Conservation (phyloP, 805 yeast species). For the Spathaspora hagerdaliae region DNA sequence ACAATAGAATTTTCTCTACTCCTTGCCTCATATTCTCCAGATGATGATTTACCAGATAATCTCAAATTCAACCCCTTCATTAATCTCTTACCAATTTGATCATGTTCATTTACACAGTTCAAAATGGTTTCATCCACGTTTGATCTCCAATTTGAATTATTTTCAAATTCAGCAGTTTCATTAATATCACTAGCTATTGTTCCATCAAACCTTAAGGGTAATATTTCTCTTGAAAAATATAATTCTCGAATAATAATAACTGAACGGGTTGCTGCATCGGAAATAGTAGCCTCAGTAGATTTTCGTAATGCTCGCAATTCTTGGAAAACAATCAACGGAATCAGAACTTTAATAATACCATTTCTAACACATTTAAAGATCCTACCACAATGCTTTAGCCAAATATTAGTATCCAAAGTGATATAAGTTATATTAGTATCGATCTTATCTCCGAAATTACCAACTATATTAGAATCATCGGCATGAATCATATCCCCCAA, state of each 20-base stretch:
- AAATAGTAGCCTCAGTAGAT: slow-evolving; percentile 66
- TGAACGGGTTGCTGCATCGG: slow-evolving; percentile 79
- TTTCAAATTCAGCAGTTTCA: slow-evolving; percentile 71
- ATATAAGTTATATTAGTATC: slow-evolving; percentile 55
- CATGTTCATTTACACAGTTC: slow-evolving; percentile 44
- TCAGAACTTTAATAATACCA: slow-evolving; percentile 54
- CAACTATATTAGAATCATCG: slow-evolving; percentile 22
- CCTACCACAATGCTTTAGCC: slow-evolving; percentile 79
- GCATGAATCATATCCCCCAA: slow-evolving; percentile 5
- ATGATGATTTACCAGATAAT: slow-evolving; percentile 6
- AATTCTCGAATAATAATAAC: slow-evolving; percentile 70
- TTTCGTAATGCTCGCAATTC: slow-evolving; percentile 68
- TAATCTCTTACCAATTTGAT: slow-evolving; percentile 34
- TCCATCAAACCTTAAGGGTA: slow-evolving; percentile 68
- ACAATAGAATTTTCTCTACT: slow-evolving; percentile 12
- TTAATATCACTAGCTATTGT: slow-evolving; percentile 62
- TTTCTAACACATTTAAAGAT: slow-evolving; percentile 64
- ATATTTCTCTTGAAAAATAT: slow-evolving; percentile 49
- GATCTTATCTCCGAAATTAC: slow-evolving; percentile 54
- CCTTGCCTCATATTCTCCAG: not conserved
- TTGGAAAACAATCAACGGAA: slow-evolving; percentile 75
- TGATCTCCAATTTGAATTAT: slow-evolving; percentile 67
- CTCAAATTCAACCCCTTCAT: slow-evolving; percentile 37
- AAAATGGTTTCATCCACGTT: slow-evolving; percentile 68
- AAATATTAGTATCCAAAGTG: slow-evolving; percentile 72